Evolutionary conservation across 2,329 filamentous ascomycete genomes (phyloP), one percentile per base, ranked within the genome.

Genomic region (Furcasterigmium sp.): DNA sequence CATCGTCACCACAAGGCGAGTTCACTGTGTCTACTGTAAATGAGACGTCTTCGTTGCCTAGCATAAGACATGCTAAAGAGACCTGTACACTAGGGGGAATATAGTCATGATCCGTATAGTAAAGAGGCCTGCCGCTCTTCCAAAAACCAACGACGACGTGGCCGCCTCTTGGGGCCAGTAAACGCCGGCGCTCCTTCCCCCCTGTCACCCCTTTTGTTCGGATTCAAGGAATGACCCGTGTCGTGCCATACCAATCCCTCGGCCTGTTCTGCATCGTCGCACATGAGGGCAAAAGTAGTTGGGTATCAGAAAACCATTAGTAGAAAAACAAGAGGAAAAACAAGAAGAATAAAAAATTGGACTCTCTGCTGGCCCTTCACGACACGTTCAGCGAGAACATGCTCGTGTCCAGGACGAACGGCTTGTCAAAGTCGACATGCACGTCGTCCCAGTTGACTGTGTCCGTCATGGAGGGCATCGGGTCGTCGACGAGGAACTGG

Each of bases 361-460:
- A 18, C 10, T 10, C 36, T 5, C 20, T 39, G n/a, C 20, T 20
- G 18, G 21, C 32, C 39, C 39, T 45, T 43, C 37, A 50, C 42
- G 49, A 56, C 17, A 53, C 54, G 37, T 59, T 55, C 53, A 68
- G 56, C 11, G 56, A 60, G 49, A 65, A 67, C 14, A 56, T 50
- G 42, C 56, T 58, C 37, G 66, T 67, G 46, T 81, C 76, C 42
- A 82, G 61, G 49, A 67, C 54, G 48, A 78, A 76, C 1, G 73
- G 68, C 56, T 80, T 78, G 41, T 63, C 63, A 48, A 78, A 76
- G 53, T 76, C 70, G 1, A 59, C 55, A 4, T 67, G 55, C 29
- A 74, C 55, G n/a, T 79, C 72, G 28, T 79, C 75, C 70, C 75
- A 76, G 45, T 65, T 51, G 23, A 43, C 37, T 3, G n/a, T n/a